Base-by-base conservation (phyloP, 1,284 basidiomycete genomes). In the Ceratobasidium sp. region DNA sequence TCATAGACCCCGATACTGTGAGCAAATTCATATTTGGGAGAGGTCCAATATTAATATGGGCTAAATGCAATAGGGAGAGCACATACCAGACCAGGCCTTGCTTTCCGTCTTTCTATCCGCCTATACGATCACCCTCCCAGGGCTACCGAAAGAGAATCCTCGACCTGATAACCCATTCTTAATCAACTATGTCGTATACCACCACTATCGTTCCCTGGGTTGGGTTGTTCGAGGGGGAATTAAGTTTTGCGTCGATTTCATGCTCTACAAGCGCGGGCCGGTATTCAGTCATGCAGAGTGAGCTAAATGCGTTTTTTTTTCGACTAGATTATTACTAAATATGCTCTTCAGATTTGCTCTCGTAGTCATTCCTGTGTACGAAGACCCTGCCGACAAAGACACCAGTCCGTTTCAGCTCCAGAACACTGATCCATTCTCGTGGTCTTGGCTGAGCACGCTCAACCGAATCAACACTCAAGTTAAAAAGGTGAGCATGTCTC, bases 401-500 rank as follows among this genome's bases (percentile, higher is more conserved):
- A 79, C 83, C 0, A 93, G 90, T 4, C 87, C 86, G 1, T 88
- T 90, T 77, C 81, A 85, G 59, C 84, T 90, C 57, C 87, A 85
- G 78, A 91, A 89, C 70, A 82, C 87, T 1, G 85, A 89, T n/a
- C 89, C 91, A 1, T 91, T 92, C 78, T 85, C 89, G 38, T 99
- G 98, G 98, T 89, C 93, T 13, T 98, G 96, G 96, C 88, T 99
- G 46, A 95, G 94, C 80, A 99, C 98, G 1, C 88, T 98, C 74
- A 99, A 98, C 80, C 90, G 98, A 28, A 97, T 99, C 21, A 98
- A 98, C 81, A 91, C 93, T 0, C 95, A 98, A 80, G 98, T 99
- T 1, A 95, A 96, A 83, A 99, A 99, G 88, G 96, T 91, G 55
- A 54, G 81, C 76, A 18, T 61, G 18, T 44, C 18, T 71, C 66